phyloP scores from a whole-genome alignment of 768 basidiomycete genomes.

The Trametes sanguinea region DNA sequence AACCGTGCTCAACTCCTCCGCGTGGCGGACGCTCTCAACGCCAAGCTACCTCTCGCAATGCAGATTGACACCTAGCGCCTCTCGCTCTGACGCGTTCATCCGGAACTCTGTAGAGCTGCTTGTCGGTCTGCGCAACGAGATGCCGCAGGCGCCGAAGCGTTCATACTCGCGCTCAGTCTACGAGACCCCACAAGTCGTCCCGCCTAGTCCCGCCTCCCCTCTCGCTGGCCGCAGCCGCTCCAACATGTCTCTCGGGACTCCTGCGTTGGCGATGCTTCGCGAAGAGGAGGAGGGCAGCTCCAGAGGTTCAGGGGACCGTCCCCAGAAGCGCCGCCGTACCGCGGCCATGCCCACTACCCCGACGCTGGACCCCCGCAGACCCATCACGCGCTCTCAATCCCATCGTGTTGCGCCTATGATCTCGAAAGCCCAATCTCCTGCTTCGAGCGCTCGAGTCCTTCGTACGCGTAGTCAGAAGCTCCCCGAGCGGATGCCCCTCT shows the following conservation, averaged over 20 bases:
- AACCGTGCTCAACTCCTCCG: conserved; percentile 49
- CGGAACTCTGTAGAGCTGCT: conserved; percentile 58
- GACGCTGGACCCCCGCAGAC: conserved; percentile 9
- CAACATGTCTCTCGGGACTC: conserved; percentile 7
- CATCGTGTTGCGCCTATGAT: conserved; percentile 17
- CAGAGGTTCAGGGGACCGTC: conserved; percentile 7
- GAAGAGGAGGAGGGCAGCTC: conserved; percentile 23
- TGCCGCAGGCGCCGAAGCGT: conserved; percentile 23
- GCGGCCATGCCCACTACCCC: conserved; percentile 8
- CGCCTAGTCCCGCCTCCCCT: conserved; percentile 24
- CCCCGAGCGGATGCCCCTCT: conserved; percentile 12
- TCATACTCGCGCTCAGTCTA: conserved; percentile 21
- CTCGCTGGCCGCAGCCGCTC: conserved; percentile 19
- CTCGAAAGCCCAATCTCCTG: neutral
- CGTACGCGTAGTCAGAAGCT: conserved; percentile 28
- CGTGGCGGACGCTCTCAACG: conserved; percentile 59
- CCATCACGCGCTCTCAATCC: conserved; percentile 28
- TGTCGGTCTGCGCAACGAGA: conserved; percentile 51
- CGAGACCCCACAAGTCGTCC: conserved; percentile 2
- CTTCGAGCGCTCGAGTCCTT: conserved; percentile 10
- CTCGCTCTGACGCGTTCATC: conserved; percentile 46
- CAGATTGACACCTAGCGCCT: conserved; percentile 48
- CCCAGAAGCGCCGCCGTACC: conserved; percentile 27
- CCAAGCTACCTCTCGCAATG: conserved; percentile 51
- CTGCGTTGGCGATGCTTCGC: conserved; percentile 22